Conservation (phyloP, 345 rosid species). For the Mangifera indica region DNA sequence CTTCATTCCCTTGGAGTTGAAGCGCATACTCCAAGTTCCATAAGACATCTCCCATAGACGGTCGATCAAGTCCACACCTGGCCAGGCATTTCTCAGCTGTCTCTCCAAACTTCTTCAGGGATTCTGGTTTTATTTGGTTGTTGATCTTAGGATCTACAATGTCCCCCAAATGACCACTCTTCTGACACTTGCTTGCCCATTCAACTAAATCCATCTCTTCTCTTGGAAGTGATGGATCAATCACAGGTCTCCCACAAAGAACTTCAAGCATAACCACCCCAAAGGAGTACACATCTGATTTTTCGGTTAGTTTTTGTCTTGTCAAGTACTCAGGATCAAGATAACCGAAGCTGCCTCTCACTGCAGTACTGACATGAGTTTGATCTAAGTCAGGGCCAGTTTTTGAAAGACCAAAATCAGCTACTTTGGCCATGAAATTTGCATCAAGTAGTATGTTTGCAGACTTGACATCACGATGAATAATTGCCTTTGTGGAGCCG, state of each 20-base stretch:
- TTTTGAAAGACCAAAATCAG: conserved; percentile 71
- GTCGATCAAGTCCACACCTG: conserved; percentile 42
- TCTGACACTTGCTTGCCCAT: conserved; percentile 46
- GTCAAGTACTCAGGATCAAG: conserved; percentile 66
- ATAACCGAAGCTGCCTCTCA: conserved; percentile 73
- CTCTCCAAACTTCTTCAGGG: conserved; percentile 50
- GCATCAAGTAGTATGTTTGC: conserved; percentile 69
- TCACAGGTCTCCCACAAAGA: conserved; percentile 54
- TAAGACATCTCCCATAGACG: conserved; percentile 64
- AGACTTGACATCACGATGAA: conserved; percentile 72
- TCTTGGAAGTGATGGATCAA: conserved; percentile 53
- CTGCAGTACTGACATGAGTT: conserved; percentile 74
- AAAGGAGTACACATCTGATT: conserved; percentile 66
- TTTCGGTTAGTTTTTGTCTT: conserved; percentile 53
- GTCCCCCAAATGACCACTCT: conserved; percentile 41
- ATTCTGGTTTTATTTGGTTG: conserved; percentile 45
- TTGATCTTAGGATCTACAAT: conserved; percentile 46
- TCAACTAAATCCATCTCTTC: conserved; percentile 57
- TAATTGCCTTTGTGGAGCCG: conserved; percentile 55
- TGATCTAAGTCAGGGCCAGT: conserved; percentile 65
- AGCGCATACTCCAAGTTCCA: conserved; percentile 72
- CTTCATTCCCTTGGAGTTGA: conserved; percentile 42
- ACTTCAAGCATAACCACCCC: conserved; percentile 73
- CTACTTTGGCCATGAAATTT: conserved; percentile 68
- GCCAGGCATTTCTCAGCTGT: conserved; percentile 64